Conservation (phyloP, 2,329 filamentous ascomycete genomes). For the Aureobasidium lini region DNA sequence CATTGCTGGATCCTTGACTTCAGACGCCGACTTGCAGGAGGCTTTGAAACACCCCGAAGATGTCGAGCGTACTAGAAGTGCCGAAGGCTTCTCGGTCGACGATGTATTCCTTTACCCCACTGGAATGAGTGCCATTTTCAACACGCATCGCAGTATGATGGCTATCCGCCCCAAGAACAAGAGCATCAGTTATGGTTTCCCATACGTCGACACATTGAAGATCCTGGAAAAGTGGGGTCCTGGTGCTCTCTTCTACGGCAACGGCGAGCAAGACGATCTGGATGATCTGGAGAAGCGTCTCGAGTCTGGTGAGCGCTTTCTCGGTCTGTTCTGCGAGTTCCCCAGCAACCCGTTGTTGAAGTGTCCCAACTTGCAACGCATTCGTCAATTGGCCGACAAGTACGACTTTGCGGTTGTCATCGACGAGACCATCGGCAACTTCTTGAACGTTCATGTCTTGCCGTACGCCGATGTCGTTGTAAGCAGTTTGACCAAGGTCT, state of each 20-base stretch:
- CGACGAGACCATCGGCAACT: constrained; percentile 94
- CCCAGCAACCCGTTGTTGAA: constrained; percentile 84
- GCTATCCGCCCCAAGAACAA: constrained; percentile 56
- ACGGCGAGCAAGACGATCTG: constrained; percentile 67
- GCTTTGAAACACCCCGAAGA: constrained; percentile 41
- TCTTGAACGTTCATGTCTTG: constrained; percentile 90
- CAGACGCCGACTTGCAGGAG: constrained; percentile 59
- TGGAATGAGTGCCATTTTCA: constrained; percentile 95
- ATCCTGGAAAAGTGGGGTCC: constrained; percentile 91
- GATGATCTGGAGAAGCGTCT: constrained; percentile 74
- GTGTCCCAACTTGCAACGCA: constrained; percentile 76
- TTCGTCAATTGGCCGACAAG: constrained; percentile 67
- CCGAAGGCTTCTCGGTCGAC: constrained; percentile 64
- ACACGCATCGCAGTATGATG: constrained; percentile 69
- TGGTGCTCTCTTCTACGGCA: constrained; percentile 80
- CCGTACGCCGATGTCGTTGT: constrained; percentile 86
- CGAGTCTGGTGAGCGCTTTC: constrained; percentile 63
- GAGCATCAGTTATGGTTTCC: constrained; percentile 92
- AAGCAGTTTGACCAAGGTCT: constrained; percentile 92
- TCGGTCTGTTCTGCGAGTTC: constrained; percentile 89
- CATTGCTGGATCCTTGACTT: constrained; percentile 78
- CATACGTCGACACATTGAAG: constrained; percentile 94
- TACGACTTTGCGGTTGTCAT: constrained; percentile 87
- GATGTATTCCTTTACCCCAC: constrained; percentile 85
- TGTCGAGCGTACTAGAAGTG: constrained; percentile 32